These are phyloP conservation scores for Eucalyptus tenuipes DNA, from an alignment of 345 rosid genomes.

Conservation along the genomic window DNA sequence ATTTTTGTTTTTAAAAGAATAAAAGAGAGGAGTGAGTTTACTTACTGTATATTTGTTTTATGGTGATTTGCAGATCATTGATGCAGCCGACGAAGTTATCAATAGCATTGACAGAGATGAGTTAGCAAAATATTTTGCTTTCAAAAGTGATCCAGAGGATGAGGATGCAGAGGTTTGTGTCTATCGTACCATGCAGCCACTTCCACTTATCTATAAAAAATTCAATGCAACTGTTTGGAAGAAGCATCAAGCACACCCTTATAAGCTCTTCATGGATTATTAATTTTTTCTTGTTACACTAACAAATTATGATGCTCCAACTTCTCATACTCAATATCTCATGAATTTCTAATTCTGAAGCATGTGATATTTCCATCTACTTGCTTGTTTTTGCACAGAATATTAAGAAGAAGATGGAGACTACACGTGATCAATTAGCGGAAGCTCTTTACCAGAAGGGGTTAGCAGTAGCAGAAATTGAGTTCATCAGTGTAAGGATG, in stretches of 20 bases:
- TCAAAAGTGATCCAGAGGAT: constrained; percentile 83
- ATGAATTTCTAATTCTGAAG: not conserved
- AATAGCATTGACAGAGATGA: constrained; percentile 72
- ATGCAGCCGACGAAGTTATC: constrained; percentile 68
- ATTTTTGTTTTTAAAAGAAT: not conserved
- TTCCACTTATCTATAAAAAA: not conserved
- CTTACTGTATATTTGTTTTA: not conserved
- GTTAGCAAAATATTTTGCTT: constrained; percentile 51
- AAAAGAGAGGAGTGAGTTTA: not conserved
- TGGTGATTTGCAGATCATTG: constrained; percentile 46
- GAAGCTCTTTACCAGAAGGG: constrained; percentile 92
- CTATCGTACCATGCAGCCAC: not conserved
- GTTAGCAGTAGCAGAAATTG: constrained; percentile 55
- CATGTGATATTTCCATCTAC: not conserved
- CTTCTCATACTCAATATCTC: not conserved
- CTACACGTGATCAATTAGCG: constrained; percentile 67
- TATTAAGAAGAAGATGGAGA: constrained; percentile 71
- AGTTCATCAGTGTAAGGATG: constrained; percentile 2
- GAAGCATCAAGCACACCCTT: not conserved
- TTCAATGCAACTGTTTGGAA: not conserved
- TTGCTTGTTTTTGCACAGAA: constrained; percentile 14
- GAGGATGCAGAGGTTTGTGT: constrained; percentile 71
- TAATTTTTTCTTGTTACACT: not conserved
- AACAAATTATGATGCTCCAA: not conserved
- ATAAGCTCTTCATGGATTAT: not conserved